Evolutionary conservation across 2,329 filamentous ascomycete genomes (phyloP).

Genomic region (Monascus ruber): DNA sequence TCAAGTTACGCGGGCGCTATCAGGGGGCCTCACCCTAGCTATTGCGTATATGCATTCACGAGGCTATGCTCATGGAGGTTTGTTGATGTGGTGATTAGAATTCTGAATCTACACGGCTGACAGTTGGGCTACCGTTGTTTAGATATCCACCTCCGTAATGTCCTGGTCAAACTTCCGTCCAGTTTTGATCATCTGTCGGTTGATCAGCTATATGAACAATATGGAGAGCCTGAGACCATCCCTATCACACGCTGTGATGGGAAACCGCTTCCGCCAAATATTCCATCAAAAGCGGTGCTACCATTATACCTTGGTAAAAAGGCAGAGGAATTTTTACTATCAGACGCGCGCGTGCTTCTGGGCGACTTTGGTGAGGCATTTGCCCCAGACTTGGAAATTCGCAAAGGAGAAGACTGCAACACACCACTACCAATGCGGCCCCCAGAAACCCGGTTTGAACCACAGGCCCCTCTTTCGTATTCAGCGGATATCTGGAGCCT

Average conservation of each 20-base stretch:
- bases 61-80: slow-evolving; percentile 16
- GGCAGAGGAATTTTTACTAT: slow-evolving; percentile 12
- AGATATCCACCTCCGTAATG: slow-evolving; percentile 12
- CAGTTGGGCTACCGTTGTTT: background rate
- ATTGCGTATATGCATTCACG: slow-evolving; percentile 11
- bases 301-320: slow-evolving; percentile 8
- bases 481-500: slow-evolving; percentile 18
- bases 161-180: slow-evolving; percentile 6
- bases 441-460: slow-evolving; percentile 12
- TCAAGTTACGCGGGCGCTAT: slow-evolving; percentile 15
- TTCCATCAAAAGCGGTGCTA: slow-evolving; percentile 5
- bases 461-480: slow-evolving; percentile 9
- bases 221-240: slow-evolving; percentile 7
- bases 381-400: slow-evolving; percentile 9
- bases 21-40: slow-evolving; percentile 8
- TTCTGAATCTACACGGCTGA: background rate
- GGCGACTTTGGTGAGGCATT: slow-evolving; percentile 23
- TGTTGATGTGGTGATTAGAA: background rate
- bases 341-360: slow-evolving; percentile 15
- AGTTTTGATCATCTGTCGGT: slow-evolving; percentile 6
- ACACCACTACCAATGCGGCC: slow-evolving; percentile 9
- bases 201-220: slow-evolving; percentile 9
- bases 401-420: slow-evolving; percentile 12
- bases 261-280: slow-evolving; percentile 6
- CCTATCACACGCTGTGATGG: slow-evolving; percentile 7